Base-by-base conservation (phyloP, 2,329 filamentous ascomycete genomes). In the Parastagonospora avenae region DNA sequence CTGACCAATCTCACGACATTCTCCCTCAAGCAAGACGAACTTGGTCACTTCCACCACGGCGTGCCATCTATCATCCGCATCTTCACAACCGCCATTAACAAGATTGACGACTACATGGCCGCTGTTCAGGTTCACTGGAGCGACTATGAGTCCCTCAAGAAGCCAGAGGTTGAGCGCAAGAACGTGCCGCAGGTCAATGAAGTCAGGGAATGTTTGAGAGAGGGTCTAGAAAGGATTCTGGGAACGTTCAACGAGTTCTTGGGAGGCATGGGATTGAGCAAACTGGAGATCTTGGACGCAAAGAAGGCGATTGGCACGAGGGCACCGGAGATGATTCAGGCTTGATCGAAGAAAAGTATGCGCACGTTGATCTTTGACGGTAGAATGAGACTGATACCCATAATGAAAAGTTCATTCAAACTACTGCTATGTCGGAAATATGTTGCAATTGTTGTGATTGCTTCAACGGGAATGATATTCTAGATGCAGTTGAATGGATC, bases 21-120 rank as follows among this genome's bases (percentile, higher is more conserved):
- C 55, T 93, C 89, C 72, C 75, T 97, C 46, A 78, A 79, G 3
- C 92, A 97, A 72, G 93, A 97, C 70, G 82, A 82, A 40, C 94
- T 86, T 67, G 93, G 93, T 11, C 89, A 90, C 61, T 93, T 95
- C n/a, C 88, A 95, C 59, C 81, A 86, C 37, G 90, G 94, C 57
- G 85, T 97, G 2, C 85, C 89, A 1, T 76, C 76, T 42, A 87
- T 96, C 49, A 84, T 97, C 43, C 84, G 88, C 40, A 84, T 85
- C 1, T 84, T 95, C 54, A 92, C 90, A 0, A 62, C 72, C 0
- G 85, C 89, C 0, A 86, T 92, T 48, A 81, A 78, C 47, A 85
- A 85, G 59, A 77, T 96, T 3, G 88, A 96, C 64, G 75, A 70
- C 1, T 91, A 95, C 67, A 80, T 85, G 57, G 71, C 72, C 7